Evolutionary conservation across 1,139 yeast species (phyloP).

Genomic region (Lizanozyma gosingica): DNA sequence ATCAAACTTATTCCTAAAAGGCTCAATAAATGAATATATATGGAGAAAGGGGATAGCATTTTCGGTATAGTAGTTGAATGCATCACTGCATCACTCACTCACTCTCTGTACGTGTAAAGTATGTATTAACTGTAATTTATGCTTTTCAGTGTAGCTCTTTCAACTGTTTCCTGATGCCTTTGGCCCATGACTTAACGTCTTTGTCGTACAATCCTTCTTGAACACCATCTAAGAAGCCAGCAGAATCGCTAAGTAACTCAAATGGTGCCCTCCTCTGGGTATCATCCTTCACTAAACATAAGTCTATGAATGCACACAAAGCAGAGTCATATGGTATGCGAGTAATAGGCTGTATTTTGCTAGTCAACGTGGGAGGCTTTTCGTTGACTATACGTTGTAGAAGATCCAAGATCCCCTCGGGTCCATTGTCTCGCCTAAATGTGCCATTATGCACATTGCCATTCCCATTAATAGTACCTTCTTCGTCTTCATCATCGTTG

Average conservation of each 20-base stretch:
- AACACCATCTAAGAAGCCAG: slow-evolving; percentile 26
- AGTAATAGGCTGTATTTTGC: slow-evolving; percentile 19
- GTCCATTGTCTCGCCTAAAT: slow-evolving; percentile 24
- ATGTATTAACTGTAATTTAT: no score
- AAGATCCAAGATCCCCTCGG: slow-evolving; percentile 83
- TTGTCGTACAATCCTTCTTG: slow-evolving; percentile 26
- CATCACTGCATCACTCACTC: no score
- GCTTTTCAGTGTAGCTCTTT: slow-evolving; percentile 10
- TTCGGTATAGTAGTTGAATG: no score
- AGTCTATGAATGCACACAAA: slow-evolving; percentile 28
- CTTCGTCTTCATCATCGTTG: slow-evolving; percentile 21
- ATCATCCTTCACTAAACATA: slow-evolving; percentile 34
- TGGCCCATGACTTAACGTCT: slow-evolving; percentile 37
- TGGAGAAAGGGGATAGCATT: no score
- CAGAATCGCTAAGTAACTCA: slow-evolving; percentile 22
- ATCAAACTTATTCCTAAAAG: no score
- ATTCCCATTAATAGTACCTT: slow-evolving; percentile 7
- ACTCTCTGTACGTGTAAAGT: no score
- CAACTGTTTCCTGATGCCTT: slow-evolving; percentile 25
- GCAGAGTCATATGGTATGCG: slow-evolving; percentile 19
- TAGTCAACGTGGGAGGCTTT: slow-evolving; percentile 63
- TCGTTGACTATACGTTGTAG: slow-evolving; percentile 91
- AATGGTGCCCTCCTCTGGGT: slow-evolving; percentile 27
- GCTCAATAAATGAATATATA: no score
- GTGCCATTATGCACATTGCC: slow-evolving; percentile 7